Evolutionary conservation across 2,329 filamentous ascomycete genomes (phyloP).

Genomic region (Stachybotrys chartarum): DNA sequence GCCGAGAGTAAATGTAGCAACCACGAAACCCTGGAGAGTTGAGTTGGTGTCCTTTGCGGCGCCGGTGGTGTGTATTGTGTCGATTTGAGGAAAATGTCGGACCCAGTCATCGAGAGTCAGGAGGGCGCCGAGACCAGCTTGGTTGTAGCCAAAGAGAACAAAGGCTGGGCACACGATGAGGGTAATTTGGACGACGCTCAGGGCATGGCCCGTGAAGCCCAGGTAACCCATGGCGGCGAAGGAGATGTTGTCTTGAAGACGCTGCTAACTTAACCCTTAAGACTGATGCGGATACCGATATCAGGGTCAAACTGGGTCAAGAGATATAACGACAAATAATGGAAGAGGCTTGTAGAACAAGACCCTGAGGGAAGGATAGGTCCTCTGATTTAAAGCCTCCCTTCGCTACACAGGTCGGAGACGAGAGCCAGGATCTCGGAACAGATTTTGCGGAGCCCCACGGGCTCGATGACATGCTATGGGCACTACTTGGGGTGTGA

Average conservation of each 20-base stretch:
- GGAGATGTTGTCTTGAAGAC: not conserved
- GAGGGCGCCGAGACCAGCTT: constrained; percentile 63
- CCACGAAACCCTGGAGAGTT: constrained; percentile 33
- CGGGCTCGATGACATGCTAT: not conserved
- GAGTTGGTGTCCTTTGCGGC: constrained; percentile 30
- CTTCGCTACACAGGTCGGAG: not conserved
- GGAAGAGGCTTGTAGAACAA: not conserved
- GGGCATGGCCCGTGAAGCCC: constrained; percentile 23
- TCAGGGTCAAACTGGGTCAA: not conserved
- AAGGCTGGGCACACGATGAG: constrained; percentile 34
- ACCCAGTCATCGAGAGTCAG: constrained; percentile 57
- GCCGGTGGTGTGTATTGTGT: constrained; percentile 40
- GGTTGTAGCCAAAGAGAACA: constrained; percentile 49
- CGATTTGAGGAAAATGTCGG: constrained; percentile 38
- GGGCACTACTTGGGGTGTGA: not conserved
- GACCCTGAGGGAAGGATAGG: not conserved
- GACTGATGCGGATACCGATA: not conserved
- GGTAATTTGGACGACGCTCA: constrained; percentile 27
- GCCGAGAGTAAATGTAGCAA: constrained; percentile 46
- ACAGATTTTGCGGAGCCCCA: not conserved
- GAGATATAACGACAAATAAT: not conserved
- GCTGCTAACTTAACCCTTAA: not conserved
- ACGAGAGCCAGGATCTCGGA: not conserved
- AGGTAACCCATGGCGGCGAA: constrained; percentile 10
- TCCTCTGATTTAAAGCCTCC: not conserved